Percentiles rank a stretch among this genome's conserved stretches.
Evolutionary conservation across 345 rosid species (phyloP).

Genomic region (Turritis glabra): DNA sequence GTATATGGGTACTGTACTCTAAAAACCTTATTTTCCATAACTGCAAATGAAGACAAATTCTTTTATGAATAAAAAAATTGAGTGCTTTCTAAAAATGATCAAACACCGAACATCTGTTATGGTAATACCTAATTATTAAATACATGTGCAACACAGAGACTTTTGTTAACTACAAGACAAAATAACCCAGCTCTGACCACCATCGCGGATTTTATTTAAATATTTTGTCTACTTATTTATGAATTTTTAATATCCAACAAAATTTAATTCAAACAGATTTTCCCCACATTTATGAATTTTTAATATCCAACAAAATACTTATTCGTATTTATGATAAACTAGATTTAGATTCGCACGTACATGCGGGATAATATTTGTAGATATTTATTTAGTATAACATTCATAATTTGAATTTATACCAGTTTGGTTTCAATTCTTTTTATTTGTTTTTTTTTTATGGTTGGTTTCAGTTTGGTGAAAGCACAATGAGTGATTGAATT

Average conservation of each 20-base stretch:
- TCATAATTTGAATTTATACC: too few relatives aligned
- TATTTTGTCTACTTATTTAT: not conserved
- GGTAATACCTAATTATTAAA: not conserved
- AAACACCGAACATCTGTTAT: not conserved
- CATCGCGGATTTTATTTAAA: not conserved
- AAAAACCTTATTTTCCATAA: too few relatives aligned
- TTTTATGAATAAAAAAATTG: too few relatives aligned
- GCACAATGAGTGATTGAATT: too few relatives aligned
- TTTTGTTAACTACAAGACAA: conserved; percentile 25
- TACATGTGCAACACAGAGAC: conserved; percentile 13
- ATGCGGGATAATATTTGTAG: too few relatives aligned
- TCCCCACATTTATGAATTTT: not conserved
- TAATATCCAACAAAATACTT: not conserved
- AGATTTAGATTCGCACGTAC: too few relatives aligned
- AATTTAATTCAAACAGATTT: not conserved
- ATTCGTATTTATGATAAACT: not conserved
- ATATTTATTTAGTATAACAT: too few relatives aligned
- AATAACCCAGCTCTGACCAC: conserved; percentile 27
- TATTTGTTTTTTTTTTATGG: too few relatives aligned
- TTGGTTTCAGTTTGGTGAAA: too few relatives aligned
- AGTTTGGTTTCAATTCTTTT: too few relatives aligned
- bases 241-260: not conserved
- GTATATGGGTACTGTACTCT: too few relatives aligned
- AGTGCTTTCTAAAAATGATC: not conserved
- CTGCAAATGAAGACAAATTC: too few relatives aligned